Base-by-base conservation (phyloP, 73 alveolate species). In the Paramecium pentaurelia region DNA sequence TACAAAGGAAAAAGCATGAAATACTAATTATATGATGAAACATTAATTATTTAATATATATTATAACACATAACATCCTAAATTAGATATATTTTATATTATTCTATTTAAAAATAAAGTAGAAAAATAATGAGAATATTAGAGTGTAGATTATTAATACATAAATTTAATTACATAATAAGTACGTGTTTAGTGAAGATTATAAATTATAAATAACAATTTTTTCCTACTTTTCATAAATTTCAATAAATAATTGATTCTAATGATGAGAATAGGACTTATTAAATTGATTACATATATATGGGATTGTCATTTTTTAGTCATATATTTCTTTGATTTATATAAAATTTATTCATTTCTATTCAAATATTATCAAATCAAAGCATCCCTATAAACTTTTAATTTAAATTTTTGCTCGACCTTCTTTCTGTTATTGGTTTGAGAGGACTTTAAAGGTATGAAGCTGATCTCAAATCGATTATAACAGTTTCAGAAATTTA, bases 371-470 rank as follows among this genome's bases (percentile, higher is more conserved):
- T 49, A 49, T 49, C 60, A 49, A 49, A 64, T 64, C 84, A 64
- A 64, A 64, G 84, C 84, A 64, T 64, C 49, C 28, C 84, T 64
- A 64, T 64, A 51, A 64, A 64, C 27, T 64, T 64, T 64, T 64
- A 64, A 34, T 64, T 64, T 28, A 64, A 34, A 27, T 64, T 64
- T 34, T 34, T 28, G 47, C 84, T 64, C 36, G 84, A 64, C 10
- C 49, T 28, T 34, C 84, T 64, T 27, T 64, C 84, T 28, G 47
- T 8, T 16, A 64, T 8, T 34, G 84, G 84, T n/a, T 64, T 64
- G 25, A 64, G 47, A 25, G 84, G 84, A 12, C 84, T 64, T 32
- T 28, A 34, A 11, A 64, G 84, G 28, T 11, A 20, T 10, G 84
- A 14, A 64, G 49, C 84, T 28, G 84, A 64, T 64, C 84, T 64